These are phyloP conservation scores for Fusarium paranaense DNA, from an alignment of 2,329 filamentous ascomycete genomes.

Conservation along the genomic window DNA sequence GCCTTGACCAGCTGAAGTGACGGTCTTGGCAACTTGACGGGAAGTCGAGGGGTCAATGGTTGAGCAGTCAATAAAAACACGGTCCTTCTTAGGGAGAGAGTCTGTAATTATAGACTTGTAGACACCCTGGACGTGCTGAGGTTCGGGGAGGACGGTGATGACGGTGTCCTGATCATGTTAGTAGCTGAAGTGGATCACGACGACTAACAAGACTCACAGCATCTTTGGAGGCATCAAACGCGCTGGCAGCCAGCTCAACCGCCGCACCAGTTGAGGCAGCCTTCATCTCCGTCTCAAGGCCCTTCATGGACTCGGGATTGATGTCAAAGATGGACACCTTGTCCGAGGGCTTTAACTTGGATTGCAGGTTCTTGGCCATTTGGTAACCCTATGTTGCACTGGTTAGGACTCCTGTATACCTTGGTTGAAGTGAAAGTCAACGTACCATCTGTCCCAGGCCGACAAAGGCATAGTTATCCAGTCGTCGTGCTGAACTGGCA, in stretches of 20 bases:
- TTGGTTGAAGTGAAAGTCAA: background rate
- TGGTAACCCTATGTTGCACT: constrained; percentile 62
- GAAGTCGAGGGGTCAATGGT: constrained; percentile 95
- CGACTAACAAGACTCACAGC: constrained; percentile 57
- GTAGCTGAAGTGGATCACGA: background rate
- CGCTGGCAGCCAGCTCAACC: constrained; percentile 58
- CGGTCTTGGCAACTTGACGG: constrained; percentile 77
- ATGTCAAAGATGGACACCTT: constrained; percentile 67
- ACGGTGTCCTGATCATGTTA: constrained; percentile 75
- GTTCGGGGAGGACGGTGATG: constrained; percentile 90
- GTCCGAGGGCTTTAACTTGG: constrained; percentile 64
- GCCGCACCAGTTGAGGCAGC: constrained; percentile 58
- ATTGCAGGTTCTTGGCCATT: constrained; percentile 72
- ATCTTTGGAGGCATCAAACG: constrained; percentile 61
- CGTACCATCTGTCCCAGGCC: constrained; percentile 72
- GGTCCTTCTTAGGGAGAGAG: constrained; percentile 63
- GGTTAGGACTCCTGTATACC: background rate
- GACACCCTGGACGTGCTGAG: constrained; percentile 85
- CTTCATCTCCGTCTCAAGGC: constrained; percentile 61
- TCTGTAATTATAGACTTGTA: constrained; percentile 80
- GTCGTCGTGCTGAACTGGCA: constrained; percentile 58
- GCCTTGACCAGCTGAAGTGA: constrained; percentile 73
- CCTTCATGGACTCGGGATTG: constrained; percentile 61
- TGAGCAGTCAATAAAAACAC: constrained; percentile 94
- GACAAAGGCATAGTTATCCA: constrained; percentile 69